phyloP scores from a whole-genome alignment of 1,139 yeast species.

The Blastobotrys proliferans region DNA sequence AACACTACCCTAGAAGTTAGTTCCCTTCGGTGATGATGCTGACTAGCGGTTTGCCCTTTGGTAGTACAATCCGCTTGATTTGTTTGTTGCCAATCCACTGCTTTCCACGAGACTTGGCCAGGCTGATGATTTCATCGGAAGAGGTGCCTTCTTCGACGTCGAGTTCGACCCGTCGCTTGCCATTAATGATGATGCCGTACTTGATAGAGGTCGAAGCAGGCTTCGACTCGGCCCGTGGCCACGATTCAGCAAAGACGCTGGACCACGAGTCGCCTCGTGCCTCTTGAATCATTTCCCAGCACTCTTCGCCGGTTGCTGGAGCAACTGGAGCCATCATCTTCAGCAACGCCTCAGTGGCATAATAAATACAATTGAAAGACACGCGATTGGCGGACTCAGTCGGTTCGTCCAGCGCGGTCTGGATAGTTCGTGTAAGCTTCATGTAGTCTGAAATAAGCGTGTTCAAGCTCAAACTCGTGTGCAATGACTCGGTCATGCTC shows the following conservation, averaged over 20 bases:
- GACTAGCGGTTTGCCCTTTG: constrained; percentile 23
- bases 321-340: constrained; percentile 66
- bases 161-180: constrained; percentile 51
- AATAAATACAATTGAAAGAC: constrained; percentile 35
- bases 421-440: constrained; percentile 67
- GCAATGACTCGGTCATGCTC: constrained; percentile 57
- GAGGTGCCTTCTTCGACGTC: constrained; percentile 35
- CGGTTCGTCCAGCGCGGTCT: constrained; percentile 38
- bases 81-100: constrained; percentile 21
- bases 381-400: constrained; percentile 22
- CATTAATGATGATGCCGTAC: constrained; percentile 54
- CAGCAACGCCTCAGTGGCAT: constrained; percentile 51
- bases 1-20: constrained; percentile 3
- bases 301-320: constrained; percentile 80
- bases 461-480: constrained; percentile 60
- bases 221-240: constrained; percentile 28
- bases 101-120: constrained; percentile 17
- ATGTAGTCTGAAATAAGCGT: constrained; percentile 85
- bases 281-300: constrained; percentile 49
- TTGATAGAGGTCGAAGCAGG: constrained; percentile 12
- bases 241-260: constrained; percentile 46
- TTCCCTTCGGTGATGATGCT: constrained; percentile 20
- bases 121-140: constrained; percentile 32
- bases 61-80: constrained; percentile 22
- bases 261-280: constrained; percentile 41